These are phyloP conservation scores for Leccinellum albellum DNA, from an alignment of 768 basidiomycete species.

Conservation along the genomic window DNA sequence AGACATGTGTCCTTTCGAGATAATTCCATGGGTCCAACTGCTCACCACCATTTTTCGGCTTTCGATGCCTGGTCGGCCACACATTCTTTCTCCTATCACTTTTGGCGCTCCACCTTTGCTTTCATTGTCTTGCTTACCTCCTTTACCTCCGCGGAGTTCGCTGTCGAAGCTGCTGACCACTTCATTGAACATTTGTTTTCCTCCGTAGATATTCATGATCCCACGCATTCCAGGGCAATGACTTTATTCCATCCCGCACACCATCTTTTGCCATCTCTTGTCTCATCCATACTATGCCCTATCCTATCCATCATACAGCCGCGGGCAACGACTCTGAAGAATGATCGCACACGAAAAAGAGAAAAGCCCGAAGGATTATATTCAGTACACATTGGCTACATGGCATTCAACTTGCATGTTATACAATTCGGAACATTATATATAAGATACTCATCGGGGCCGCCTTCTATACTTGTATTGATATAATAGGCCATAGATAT, in stretches of 20 bases:
- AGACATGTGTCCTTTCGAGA: neutral
- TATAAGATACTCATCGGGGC: neutral
- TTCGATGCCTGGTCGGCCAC: neutral
- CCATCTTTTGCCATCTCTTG: conserved; percentile 11
- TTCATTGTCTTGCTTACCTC: neutral
- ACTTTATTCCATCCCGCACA: conserved; percentile 3
- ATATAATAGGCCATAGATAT: neutral
- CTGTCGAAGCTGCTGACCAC: neutral
- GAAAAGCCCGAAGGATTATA: conserved; percentile 2
- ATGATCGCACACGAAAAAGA: conserved; percentile 10
- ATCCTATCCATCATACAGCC: neutral
- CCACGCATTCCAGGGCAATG: neutral
- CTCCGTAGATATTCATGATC: conserved; percentile 9
- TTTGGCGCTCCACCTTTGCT: neutral
- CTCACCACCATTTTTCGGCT: neutral
- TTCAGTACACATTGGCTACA: conserved; percentile 1
- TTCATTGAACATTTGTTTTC: neutral
- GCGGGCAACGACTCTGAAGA: neutral
- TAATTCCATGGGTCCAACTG: neutral
- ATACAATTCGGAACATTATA: conserved; percentile 1
- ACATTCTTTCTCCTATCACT: neutral
- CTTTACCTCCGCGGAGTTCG: neutral
- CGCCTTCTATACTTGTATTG: neutral
- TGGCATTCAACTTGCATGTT: conserved; percentile 2
- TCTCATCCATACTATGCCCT: conserved; percentile 3